These are phyloP conservation scores for Paraleonurus japonicus DNA, from an alignment of 257 asterid species.

Conservation along the genomic window DNA sequence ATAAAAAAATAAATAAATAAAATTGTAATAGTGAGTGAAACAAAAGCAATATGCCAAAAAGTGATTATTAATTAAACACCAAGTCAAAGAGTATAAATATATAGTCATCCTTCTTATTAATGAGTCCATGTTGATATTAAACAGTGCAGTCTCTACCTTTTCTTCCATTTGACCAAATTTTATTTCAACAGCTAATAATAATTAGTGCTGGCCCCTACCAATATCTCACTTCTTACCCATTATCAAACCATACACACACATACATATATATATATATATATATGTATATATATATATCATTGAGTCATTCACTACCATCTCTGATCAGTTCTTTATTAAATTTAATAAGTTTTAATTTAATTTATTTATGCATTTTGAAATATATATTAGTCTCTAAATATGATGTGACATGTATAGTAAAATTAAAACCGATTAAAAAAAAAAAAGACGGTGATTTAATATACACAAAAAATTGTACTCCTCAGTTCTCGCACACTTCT, in stretches of 20 bases:
- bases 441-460: too few relatives aligned
- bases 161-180: slow-evolving; percentile 16
- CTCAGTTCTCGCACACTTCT: too few relatives aligned
- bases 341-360: not conserved
- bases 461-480: too few relatives aligned
- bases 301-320: not conserved
- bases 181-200: slow-evolving; percentile 12
- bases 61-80: not conserved
- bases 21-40: not conserved
- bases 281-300: not conserved
- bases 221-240: not conserved
- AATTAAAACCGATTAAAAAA: too few relatives aligned
- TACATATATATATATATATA: too few relatives aligned
- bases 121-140: slow-evolving; percentile 25
- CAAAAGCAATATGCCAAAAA: not conserved
- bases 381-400: too few relatives aligned
- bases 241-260: too few relatives aligned
- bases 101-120: not conserved
- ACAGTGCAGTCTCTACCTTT: slow-evolving; percentile 4
- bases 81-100: not conserved
- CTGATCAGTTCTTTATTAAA: not conserved
- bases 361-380: not conserved
- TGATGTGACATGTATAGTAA: too few relatives aligned
- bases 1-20: too few relatives aligned
- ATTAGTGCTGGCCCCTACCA: slow-evolving; percentile 34